Evolutionary conservation across 2,329 filamentous ascomycete genomes (phyloP), one percentile per base, ranked within the genome.

Genomic region (Penicillium concentricum): DNA sequence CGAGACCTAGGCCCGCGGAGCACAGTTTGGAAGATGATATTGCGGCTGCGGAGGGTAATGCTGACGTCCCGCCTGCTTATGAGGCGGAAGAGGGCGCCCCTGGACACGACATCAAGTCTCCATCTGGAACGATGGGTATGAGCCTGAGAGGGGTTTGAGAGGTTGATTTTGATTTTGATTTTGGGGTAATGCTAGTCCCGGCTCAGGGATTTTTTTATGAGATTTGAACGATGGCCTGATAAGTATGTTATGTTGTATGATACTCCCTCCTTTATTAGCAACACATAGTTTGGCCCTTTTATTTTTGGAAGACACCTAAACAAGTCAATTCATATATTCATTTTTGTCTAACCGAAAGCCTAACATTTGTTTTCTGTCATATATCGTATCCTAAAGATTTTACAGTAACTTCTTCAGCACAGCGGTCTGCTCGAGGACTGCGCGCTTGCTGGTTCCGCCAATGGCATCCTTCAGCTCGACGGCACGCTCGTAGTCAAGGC

Each of bases 401-500:
- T 66, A 73, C 35, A 90, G 72, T 62, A 84, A 82, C 1, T 78
- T 75, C 64, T 79, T 79, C 54, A 91, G 69, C 61, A 82, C 82
- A 49, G 86, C 81, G 61, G 91, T 90, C 78, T 91, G 90, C 68
- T 83, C 80, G 32, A 87, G 65, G 32, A 92, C 87, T 24, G 84
- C 82, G 13, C 82, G 82, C 76, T 83, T 86, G 78, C 89, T 92
- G 24, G 90, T 94, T 28, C 91, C 90, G 24, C 91, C 92, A 64
- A 86, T 86, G 3, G 90, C 87, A 41, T 85, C 83, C 69, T 88
- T 85, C 79, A 88, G 82, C 81, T 96, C 91, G 7, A 96, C 90
- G 58, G 87, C 90, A 61, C 84, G 84, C 76, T 95, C 87, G 69
- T 94, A 96, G 75, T 95, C 84, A 70, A 96, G 89, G 26, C 84